Evolutionary conservation across 768 basidiomycete species (phyloP), one percentile per base, ranked within the genome.

Genomic region (Fistulinella prunicolor): DNA sequence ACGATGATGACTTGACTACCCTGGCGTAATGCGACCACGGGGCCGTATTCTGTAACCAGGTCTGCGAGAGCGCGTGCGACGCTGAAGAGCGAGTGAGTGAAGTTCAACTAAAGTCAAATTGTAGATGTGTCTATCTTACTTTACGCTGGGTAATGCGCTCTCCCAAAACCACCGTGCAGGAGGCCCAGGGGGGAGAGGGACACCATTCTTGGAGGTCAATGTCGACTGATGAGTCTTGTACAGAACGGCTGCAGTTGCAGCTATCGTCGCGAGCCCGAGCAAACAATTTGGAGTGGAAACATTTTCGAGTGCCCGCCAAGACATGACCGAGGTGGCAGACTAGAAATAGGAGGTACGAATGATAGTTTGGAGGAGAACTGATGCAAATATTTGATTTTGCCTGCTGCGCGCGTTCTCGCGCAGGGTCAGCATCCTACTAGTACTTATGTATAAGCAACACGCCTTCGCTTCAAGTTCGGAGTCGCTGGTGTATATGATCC

Each of bases 31-130:
- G 76, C 69, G 47, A 82, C 75, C 1, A 84, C 68, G 0, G 83
- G 80, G 0, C 83, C 84, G 46, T 83, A 83, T 51, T 75, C 58
- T 44, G 77, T 67, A 2, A 76, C 75, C 75, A 77, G 80, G 43
- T 77, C 71, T 32, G 79, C 72, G 38, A 81, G 77, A 4, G 47
- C 51, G 21, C 20, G 52, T 16, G 60, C 59, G 37, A 59, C 42
- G n/a, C 54, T 63, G 10, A 3, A 20, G 19, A 4, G 2, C 9
- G 24, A 23, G 13, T 32, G 26, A 19, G 16, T 36, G 6, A 16
- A 12, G 6, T 34, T 5, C 13, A 34, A 17, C 13, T 29, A 30
- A 19, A 2, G 4, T 14, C 8, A 34, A 40, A 2, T 17, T n/a
- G 21, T 19, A 22, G 24, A 1, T 28, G 22, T 8, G 0, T 6